phyloP scores from a whole-genome alignment of 257 asterid genomes.

The Primulina eburnea region DNA sequence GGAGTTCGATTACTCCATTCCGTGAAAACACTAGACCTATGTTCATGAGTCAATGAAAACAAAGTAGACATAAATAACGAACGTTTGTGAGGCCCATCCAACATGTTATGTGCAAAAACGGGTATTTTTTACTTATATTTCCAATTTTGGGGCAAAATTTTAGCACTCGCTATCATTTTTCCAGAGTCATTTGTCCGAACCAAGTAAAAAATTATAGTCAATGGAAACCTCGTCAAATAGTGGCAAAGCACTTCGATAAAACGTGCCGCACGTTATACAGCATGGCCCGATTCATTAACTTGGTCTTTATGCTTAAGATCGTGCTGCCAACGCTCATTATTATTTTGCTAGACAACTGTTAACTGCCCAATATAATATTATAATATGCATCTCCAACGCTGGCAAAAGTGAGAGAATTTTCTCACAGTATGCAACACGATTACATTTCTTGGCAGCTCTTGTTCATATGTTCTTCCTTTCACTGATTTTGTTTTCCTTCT shows the following conservation, averaged over 20 bases:
- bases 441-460: constrained; percentile 33
- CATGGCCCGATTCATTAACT: constrained; percentile 13
- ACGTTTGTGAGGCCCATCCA: too few species aligned
- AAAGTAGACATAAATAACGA: too few species aligned
- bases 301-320: neutral
- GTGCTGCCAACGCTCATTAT: neutral
- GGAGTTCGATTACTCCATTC: too few species aligned
- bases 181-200: neutral
- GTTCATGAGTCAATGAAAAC: too few species aligned
- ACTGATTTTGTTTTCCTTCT: neutral
- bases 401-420: constrained; percentile 6
- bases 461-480: constrained; percentile 8
- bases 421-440: constrained; percentile 29
- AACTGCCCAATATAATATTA: constrained; percentile 11
- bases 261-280: constrained; percentile 23
- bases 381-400: constrained; percentile 25
- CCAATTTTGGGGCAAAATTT: too few species aligned
- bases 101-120: too few species aligned
- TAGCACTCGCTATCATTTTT: too few species aligned
- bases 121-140: too few species aligned
- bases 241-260: neutral
- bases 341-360: neutral
- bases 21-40: too few species aligned
- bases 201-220: neutral
- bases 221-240: neutral